Evolutionary conservation across 2,329 filamentous ascomycete species (phyloP).

Genomic region (Monilinia fructicola): DNA sequence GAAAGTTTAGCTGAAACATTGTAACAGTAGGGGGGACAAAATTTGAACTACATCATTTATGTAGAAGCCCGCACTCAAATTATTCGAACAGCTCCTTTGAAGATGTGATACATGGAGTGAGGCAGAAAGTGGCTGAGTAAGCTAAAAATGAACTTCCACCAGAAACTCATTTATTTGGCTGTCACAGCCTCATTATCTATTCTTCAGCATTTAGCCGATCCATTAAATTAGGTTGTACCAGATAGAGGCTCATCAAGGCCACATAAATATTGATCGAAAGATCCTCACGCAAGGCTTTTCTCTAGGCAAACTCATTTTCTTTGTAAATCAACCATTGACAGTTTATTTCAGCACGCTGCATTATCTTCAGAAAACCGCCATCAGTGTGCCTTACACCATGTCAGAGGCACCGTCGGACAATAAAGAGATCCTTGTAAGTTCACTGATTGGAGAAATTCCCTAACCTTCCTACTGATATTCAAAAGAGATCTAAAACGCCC

Average conservation of each 20-base stretch:
- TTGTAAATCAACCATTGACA: neutral
- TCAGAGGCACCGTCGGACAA: neutral
- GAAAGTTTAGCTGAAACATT: neutral
- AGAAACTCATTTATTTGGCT: neutral
- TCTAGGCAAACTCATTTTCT: neutral
- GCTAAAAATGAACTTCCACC: neutral
- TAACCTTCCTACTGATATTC: neutral
- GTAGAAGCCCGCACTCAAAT: neutral
- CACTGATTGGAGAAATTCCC: neutral
- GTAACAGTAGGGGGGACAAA: neutral
- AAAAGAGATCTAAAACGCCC: slow-evolving; percentile 9
- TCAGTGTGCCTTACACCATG: neutral
- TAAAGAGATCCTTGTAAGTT: slow-evolving; percentile 7
- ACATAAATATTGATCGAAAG: slow-evolving; percentile 12
- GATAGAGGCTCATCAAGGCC: slow-evolving; percentile 5
- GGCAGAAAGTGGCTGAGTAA: neutral
- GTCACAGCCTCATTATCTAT: neutral
- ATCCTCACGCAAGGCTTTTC: neutral
- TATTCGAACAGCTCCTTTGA: too few relatives aligned
- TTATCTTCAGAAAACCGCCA: neutral
- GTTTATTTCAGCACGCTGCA: neutral
- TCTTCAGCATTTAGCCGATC: neutral
- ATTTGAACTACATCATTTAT: neutral
- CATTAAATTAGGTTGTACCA: neutral
- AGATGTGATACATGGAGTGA: neutral